Base-by-base conservation (phyloP, 345 rosid species). In the Brassica rapa region DNA sequence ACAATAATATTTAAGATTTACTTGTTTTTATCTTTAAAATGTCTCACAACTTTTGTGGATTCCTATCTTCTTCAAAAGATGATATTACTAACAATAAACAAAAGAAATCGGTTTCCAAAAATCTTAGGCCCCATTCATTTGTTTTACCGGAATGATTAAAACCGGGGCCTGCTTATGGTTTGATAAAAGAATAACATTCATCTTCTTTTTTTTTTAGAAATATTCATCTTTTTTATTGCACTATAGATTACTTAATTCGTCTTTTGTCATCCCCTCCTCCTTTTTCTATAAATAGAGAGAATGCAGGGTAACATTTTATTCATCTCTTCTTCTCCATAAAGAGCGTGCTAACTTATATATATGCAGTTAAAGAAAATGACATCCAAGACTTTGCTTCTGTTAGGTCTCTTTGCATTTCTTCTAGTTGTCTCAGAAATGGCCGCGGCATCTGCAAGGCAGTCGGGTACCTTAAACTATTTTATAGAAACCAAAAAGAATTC, bases 371-470 rank as follows among this genome's bases (percentile, higher is more conserved):
- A 55, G n/a, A 62, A 68, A 68, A 76, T 76, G 74, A 25, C 35
- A 68, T 65, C 78, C 65, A 74, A 65, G 25, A 8, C 49, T 62
- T 73, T 73, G 53, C 1, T 73, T 73, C 62, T 73, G 8, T 64
- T 73, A 1, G 76, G 70, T 62, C 24, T 73, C 62, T 63, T 73
- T 12, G 70, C 69, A 62, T 8, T 78, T 72, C 29, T 75, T 75
- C 60, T 67, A 3, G 67, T 75, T 10, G 35, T 68, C 59, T 75
- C 79, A 4, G 73, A 75, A 59, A 16, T 59, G 21, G 41, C 71
- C 49, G 62, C 66, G 0, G 56, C 57, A 59, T 29, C 43, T 51
- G 61, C 61, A 15, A 49, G n/a, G 39, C 60, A 49, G 25, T 25
- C 32, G 2, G 79, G 77, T 74, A 74, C 7, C 33, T 74, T 30